A percentile compares a stretch with the other conserved stretches of the same genome.
These are phyloP conservation scores for Blastobotrys buckinghamii DNA, from an alignment of 1,139 yeast genomes.

Conservation along the genomic window DNA sequence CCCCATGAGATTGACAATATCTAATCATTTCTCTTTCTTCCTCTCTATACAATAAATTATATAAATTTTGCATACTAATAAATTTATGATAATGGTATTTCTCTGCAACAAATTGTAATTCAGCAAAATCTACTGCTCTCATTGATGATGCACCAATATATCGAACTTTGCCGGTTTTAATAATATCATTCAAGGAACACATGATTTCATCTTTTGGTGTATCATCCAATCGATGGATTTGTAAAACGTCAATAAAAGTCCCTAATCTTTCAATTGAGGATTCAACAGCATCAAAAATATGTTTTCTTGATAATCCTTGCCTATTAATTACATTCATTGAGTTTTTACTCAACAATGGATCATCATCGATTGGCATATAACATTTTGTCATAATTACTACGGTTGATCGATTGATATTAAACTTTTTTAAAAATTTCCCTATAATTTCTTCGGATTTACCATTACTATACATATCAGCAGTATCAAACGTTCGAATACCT, in stretches of 20 bases:
- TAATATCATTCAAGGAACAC: constrained; percentile 49
- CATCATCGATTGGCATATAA: constrained; percentile 28
- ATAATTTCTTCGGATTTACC: constrained; percentile 38
- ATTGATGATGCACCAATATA: constrained; percentile 59
- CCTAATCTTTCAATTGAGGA: constrained; percentile 50
- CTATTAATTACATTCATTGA: constrained; percentile 34
- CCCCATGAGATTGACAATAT: constrained; percentile 43
- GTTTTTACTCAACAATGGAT: constrained; percentile 34
- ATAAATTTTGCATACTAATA: no score
- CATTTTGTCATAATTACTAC: constrained; percentile 31
- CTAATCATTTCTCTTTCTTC: constrained; percentile 58
- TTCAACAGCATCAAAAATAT: no score
- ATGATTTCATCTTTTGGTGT: constrained; percentile 47
- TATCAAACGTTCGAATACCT: constrained; percentile 48
- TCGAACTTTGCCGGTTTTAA: constrained; percentile 43
- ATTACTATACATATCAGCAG: constrained; percentile 43
- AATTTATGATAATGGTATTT: constrained; percentile 49
- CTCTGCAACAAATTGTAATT: constrained; percentile 48
- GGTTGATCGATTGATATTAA: constrained; percentile 36
- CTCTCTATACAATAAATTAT: constrained; percentile 51
- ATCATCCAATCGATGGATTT: constrained; percentile 56
- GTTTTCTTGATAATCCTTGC: constrained; percentile 43
- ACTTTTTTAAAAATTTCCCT: constrained; percentile 38
- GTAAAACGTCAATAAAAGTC: constrained; percentile 73
- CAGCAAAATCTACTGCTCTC: constrained; percentile 40